Evolutionary conservation across 306 rosid species (phyloP).

Genomic region (Malus orientalis): DNA sequence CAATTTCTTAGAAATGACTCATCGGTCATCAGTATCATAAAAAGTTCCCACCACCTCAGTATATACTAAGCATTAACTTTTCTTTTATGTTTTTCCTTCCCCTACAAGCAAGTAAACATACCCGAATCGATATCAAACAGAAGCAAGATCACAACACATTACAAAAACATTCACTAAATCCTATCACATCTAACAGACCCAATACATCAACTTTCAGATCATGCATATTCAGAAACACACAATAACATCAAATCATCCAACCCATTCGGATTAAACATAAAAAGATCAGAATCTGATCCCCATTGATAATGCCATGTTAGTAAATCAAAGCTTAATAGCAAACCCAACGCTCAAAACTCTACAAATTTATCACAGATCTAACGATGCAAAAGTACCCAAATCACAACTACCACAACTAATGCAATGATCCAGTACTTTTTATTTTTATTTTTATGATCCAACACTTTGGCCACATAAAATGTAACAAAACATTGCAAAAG

Average conservation of each 20-base stretch:
- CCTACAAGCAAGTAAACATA: neutral
- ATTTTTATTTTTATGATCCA: neutral
- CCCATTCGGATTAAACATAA: neutral
- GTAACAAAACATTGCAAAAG: neutral
- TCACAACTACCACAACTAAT: slow-evolving; percentile 13
- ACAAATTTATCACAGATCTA: slow-evolving; percentile 37
- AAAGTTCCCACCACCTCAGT: neutral
- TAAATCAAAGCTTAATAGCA: neutral
- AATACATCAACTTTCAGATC: slow-evolving; percentile 7
- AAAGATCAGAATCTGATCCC: slow-evolving; percentile 40
- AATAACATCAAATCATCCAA: neutral
- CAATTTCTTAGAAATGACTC: neutral
- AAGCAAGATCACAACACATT: neutral
- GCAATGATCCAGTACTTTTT: neutral
- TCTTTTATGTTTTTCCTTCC: neutral
- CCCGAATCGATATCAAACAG: neutral
- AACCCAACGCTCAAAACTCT: neutral
- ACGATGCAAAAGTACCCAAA: slow-evolving; percentile 21
- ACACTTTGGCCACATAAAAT: neutral
- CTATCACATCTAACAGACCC: neutral
- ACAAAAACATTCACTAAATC: neutral
- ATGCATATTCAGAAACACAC: slow-evolving; percentile 3
- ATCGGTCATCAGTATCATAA: neutral
- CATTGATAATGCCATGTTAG: neutral
- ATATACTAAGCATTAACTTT: neutral